Evolutionary conservation across 352 stramenopile genomes (phyloP).

Genomic region (Phytopythium boreale): DNA sequence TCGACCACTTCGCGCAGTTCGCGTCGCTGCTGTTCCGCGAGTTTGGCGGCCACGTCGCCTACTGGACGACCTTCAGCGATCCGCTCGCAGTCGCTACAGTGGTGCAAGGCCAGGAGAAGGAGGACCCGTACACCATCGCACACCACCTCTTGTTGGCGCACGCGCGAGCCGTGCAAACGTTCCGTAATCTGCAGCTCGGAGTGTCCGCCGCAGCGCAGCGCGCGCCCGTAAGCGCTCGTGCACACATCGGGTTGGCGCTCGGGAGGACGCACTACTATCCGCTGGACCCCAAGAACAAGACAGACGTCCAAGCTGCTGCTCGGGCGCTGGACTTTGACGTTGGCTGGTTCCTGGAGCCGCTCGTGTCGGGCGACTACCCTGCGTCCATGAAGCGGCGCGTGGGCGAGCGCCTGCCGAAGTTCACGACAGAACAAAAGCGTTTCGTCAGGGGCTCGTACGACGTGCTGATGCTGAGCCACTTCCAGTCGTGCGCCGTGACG

Average conservation of each 20-base stretch:
- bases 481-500: constrained; percentile 33
- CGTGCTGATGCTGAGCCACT: constrained; percentile 93
- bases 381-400: constrained; percentile 71
- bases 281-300: constrained; percentile 50
- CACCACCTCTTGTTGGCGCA: constrained; percentile 86
- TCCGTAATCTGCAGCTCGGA: constrained; percentile 27
- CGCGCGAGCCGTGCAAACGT: constrained; percentile 62
- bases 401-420: constrained; percentile 74
- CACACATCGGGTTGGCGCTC: constrained; percentile 79
- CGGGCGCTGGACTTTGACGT: constrained; percentile 76
- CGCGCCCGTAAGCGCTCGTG: constrained; percentile 9
- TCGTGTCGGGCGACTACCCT: constrained; percentile 88
- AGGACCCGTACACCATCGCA: constrained; percentile 34
- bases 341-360: constrained; percentile 87
- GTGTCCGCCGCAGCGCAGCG: not conserved
- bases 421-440: constrained; percentile 62
- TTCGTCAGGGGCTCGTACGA: constrained; percentile 75
- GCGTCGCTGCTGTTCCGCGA: constrained; percentile 79
- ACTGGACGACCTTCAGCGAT: constrained; percentile 93
- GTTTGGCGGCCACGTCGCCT: constrained; percentile 69
- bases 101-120: too few species aligned
- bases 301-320: constrained; percentile 34
- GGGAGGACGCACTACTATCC: constrained; percentile 54
- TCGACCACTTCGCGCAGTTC: constrained; percentile 74
- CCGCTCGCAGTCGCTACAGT: constrained; percentile 55